Evolutionary conservation across 2,329 filamentous ascomycete species (phyloP).

Genomic region (Coniella lustricola): DNA sequence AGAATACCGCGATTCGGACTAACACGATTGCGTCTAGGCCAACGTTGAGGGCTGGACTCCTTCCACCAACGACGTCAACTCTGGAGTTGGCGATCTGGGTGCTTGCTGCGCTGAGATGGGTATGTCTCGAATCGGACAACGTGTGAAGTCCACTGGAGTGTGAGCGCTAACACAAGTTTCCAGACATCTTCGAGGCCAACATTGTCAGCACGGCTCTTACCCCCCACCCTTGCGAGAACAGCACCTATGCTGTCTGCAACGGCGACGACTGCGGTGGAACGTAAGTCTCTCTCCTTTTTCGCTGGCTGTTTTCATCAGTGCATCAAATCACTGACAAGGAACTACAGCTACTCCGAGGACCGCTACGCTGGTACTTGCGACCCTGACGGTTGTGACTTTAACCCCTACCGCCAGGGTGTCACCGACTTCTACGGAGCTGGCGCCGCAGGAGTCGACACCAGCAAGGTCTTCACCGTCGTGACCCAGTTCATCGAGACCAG

Average conservation of each 20-base stretch:
- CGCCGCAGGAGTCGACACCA: constrained; percentile 46
- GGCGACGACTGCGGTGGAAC: constrained; percentile 38
- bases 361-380: constrained; percentile 56
- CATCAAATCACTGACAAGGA: no score
- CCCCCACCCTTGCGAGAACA: constrained; percentile 51
- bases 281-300: no score
- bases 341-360: constrained; percentile 33
- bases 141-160: no score
- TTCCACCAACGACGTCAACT: constrained; percentile 40
- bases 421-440: constrained; percentile 53
- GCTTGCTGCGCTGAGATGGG: constrained; percentile 46
- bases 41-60: constrained; percentile 37
- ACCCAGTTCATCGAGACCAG: constrained; percentile 48
- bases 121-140: no score
- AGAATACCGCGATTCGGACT: no score
- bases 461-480: constrained; percentile 51
- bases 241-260: constrained; percentile 41
- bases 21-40: constrained; percentile 20
- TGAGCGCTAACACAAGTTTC: no score
- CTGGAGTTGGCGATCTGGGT: constrained; percentile 37
- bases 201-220: constrained; percentile 29
- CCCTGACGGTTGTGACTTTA: constrained; percentile 60
- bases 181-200: constrained; percentile 37
- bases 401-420: constrained; percentile 58
- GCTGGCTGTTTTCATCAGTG: no score